Conservation (phyloP, 2,329 filamentous ascomycete genomes). For the Incumbomyces lentus region DNA sequence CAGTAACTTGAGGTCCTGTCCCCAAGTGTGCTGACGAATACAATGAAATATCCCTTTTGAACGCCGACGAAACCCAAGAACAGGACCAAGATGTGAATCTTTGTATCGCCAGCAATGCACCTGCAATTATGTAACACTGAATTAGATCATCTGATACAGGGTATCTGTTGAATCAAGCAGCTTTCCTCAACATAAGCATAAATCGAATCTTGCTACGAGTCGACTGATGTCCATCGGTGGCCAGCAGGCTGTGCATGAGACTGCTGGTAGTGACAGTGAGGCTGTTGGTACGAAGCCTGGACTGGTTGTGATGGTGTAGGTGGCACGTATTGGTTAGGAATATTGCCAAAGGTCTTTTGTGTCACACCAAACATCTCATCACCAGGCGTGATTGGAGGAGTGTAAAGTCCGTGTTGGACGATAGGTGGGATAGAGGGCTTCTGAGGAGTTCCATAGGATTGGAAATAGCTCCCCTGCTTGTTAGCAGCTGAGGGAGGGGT, state of each 20-base stretch:
- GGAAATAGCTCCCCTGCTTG: conserved; percentile 16
- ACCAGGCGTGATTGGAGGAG: conserved; percentile 39
- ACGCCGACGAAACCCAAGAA: conserved; percentile 1
- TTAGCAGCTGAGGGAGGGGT: conserved; percentile 25
- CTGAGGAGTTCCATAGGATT: conserved; percentile 17
- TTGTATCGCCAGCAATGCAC: conserved; percentile 3
- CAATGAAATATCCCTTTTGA: not conserved
- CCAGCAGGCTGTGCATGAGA: not conserved
- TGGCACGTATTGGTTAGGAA: conserved; percentile 18
- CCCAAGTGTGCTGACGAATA: not conserved
- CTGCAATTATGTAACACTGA: conserved; percentile 6
- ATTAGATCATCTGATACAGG: conserved; percentile 9
- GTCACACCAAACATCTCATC: conserved; percentile 30
- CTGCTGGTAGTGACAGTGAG: conserved; percentile 2
- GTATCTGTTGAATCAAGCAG: conserved; percentile 3
- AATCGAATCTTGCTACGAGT: not conserved
- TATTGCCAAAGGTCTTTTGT: conserved; percentile 24
- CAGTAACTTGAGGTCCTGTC: no score
- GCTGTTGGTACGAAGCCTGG: not conserved
- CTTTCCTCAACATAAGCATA: not conserved
- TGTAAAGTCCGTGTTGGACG: conserved; percentile 32
- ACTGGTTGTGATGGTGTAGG: conserved; percentile 14
- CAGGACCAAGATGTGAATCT: not conserved
- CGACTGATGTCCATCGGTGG: conserved; percentile 3
- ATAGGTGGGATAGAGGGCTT: conserved; percentile 17